Base-by-base conservation (phyloP, 2,329 filamentous ascomycete genomes). In the Coniosporium tulheliwenetii region DNA sequence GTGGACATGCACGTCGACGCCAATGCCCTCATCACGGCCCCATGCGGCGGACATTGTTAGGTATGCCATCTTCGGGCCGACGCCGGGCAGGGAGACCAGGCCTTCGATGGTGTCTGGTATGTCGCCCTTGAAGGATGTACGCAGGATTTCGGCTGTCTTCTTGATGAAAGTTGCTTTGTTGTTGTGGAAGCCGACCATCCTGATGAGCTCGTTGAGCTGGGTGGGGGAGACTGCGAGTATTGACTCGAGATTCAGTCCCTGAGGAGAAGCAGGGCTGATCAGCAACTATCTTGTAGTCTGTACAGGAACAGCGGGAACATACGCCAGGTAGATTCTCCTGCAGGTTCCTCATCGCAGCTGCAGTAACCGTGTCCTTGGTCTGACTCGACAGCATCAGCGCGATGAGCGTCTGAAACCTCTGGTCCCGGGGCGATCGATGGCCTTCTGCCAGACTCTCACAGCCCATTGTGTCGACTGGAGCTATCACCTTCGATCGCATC, bases 391-490 rank as follows among this genome's bases (percentile, higher is more conserved):
- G 71, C 87, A 95, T 94, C 46, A 95, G 68, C 10, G 86, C 76
- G 33, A 93, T 70, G 29, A 95, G 73, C 2, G 85, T 93, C 53
- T 95, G 87, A 51, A 93, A 87, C 5, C 87, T 74, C 55, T 77
- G 77, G 53, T 80, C 73, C 41, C 66, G 58, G 12, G 67, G 65
- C 0, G 63, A 58, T 2, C 53, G 59, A 12, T 62, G 57, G 38
- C 70, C 63, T 41, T 74, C 65, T 2, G 82, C 83, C 8, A 91
- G 69, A 7, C 75, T 73, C 60, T 86, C 86, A 61, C 91, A 98
- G 9, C 91, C 91, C 87, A 96, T 95, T 0, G 89, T 96, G 59
- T 98, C 91, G 9, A 98, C 91, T 0, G 89, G 83, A 1, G 91
- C 91, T 0, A 72, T 60, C 33, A 72, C 81, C 61, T 65, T 73